Evolutionary conservation across 73 alveolate genomes (phyloP).

Genomic region (Stentor roeselii): DNA sequence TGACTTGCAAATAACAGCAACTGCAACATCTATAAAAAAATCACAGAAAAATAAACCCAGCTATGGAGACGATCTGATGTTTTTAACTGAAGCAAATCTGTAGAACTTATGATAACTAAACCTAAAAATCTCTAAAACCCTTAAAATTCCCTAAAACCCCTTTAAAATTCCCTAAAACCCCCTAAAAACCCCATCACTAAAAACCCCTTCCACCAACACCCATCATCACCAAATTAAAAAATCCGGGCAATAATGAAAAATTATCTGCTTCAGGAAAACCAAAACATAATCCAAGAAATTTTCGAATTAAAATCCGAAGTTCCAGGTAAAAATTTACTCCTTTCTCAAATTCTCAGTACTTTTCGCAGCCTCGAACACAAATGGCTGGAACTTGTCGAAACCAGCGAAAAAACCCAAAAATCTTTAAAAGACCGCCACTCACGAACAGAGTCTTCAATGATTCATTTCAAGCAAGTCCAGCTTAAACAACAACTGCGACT

Average conservation of each 20-base stretch:
- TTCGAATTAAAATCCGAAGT: neutral
- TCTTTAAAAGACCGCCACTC: neutral
- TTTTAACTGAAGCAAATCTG: too few species aligned
- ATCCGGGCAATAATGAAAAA: too few species aligned
- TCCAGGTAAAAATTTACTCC: neutral
- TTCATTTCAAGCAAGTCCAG: neutral
- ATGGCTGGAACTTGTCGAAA: neutral
- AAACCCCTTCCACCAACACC: too few species aligned
- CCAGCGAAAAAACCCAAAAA: neutral
- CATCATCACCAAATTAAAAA: too few species aligned
- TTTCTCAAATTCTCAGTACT: neutral
- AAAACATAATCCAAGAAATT: neutral
- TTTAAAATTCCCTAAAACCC: too few species aligned
- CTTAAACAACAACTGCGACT: neutral
- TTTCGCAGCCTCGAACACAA: neutral
- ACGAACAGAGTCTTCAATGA: neutral
- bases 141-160: too few species aligned
- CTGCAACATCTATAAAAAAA: too few species aligned
- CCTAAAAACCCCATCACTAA: too few species aligned
- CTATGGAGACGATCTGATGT: too few species aligned
- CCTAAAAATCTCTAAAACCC: too few species aligned
- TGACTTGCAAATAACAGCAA: neutral
- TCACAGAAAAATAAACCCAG: too few species aligned
- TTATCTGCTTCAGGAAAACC: neutral
- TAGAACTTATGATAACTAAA: too few species aligned